These are phyloP conservation scores for Marasmius oreades DNA, from an alignment of 1,284 basidiomycete species.

Conservation along the genomic window DNA sequence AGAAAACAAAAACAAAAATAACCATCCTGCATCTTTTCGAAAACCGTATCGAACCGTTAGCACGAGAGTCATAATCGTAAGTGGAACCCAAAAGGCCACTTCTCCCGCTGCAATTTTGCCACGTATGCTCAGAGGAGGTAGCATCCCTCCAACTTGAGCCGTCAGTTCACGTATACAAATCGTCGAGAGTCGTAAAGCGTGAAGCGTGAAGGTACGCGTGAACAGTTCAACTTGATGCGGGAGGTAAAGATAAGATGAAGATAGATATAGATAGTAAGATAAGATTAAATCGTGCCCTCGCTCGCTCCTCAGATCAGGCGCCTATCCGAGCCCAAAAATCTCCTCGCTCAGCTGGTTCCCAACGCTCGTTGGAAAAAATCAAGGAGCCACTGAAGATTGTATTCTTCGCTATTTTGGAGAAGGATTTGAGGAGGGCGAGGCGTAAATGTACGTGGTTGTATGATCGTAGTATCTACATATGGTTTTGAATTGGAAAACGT, in stretches of 20 bases:
- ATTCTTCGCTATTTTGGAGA: too few species aligned
- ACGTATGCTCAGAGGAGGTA: conserved; percentile 34
- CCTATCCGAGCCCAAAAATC: too few species aligned
- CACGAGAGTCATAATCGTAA: conserved; percentile 40
- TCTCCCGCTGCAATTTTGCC: conserved; percentile 56
- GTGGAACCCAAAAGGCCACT: conserved; percentile 51
- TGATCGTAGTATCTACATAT: too few species aligned
- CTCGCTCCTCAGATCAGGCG: too few species aligned
- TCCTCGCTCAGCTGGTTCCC: too few species aligned
- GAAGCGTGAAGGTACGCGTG: background rate
- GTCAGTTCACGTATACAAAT: background rate
- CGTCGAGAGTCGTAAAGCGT: background rate
- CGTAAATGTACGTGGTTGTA: too few species aligned
- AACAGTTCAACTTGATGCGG: background rate
- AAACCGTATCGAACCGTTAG: conserved; percentile 50
- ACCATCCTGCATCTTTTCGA: conserved; percentile 54
- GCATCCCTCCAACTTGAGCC: conserved; percentile 29
- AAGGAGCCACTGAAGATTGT: too few species aligned
- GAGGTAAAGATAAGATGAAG: background rate
- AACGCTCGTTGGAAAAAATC: too few species aligned
- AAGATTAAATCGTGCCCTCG: too few species aligned
- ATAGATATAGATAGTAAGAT: too few species aligned
- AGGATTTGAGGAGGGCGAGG: too few species aligned
- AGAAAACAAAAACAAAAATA: conserved; percentile 54
- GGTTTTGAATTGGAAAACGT: too few species aligned